Evolutionary conservation across 1,284 basidiomycete genomes (phyloP), one percentile per base, ranked within the genome.

Genomic region (Limonomyces culmigenus): DNA sequence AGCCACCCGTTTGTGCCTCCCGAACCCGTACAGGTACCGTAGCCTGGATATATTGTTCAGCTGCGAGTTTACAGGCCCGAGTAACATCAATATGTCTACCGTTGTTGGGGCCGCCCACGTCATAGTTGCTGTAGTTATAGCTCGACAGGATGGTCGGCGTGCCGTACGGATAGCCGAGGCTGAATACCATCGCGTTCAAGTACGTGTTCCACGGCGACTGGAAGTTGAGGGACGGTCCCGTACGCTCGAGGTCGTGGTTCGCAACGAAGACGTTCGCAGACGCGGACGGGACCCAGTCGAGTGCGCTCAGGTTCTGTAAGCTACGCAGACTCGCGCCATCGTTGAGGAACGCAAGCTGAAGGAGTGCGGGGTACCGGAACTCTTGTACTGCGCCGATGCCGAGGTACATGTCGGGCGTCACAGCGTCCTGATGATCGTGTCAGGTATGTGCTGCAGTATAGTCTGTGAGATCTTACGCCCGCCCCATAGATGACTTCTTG

Each of bases 211-310:
- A 67, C 1, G 73, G 60, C 0, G 75, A 77, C 40, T 67, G 67
- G 39, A 58, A 58, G 42, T 67, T 74, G 6, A 78, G 55, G 0
- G 73, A 72, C 23, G 41, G 44, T 2, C 67, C 69, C 38, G 60
- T 63, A 70, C 75, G 54, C 49, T 79, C 76, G 0, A 74, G 77
- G 44, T 79, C 76, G 42, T 79, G 75, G 45, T 79, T 75, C 0
- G 65, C 59, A 3, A 79, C 73, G 41, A 79, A 79, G 15, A 74
- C 66, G 43, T 80, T 79, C 0, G 75, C 74, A 21, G 50, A 46
- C 1, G 51, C 52, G 4, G 70, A 61, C 0, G 63, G 29, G 2
- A 77, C 55, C 74, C 74, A 78, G 10, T 70, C 73, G 72, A 33
- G 23, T 8, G 8, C n/a, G n/a, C n/a, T n/a, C 23, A 27, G 23